Conservation (phyloP, 78 protist genomes). For the Pigoraptor vietnamica region DNA sequence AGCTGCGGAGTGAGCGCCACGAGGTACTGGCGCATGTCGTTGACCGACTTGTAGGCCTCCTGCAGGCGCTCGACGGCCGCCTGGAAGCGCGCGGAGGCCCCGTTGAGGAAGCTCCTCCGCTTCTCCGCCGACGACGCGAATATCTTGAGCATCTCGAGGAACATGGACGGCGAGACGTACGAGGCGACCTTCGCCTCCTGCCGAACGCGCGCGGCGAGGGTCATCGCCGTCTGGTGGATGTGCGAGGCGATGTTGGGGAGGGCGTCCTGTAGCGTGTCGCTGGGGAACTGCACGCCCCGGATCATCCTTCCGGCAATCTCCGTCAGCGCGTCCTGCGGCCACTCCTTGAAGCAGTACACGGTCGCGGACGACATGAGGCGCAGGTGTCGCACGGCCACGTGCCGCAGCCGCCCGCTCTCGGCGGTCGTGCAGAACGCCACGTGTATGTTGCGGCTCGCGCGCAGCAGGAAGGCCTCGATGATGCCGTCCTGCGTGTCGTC, state of each 20-base stretch:
- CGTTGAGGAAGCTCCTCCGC: neutral
- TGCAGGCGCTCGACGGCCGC: conserved; percentile 49
- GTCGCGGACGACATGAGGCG: conserved; percentile 76
- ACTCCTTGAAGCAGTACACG: conserved; percentile 81
- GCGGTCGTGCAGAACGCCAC: conserved; percentile 76
- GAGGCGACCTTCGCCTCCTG: conserved; percentile 35
- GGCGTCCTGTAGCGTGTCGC: neutral
- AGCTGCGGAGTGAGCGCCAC: conserved; percentile 40
- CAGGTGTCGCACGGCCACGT: conserved; percentile 75
- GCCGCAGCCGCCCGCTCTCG: conserved; percentile 59
- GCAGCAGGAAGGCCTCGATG: neutral
- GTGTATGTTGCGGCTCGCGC: conserved; percentile 65
- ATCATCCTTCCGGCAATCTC: conserved; percentile 49
- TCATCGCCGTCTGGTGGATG: conserved; percentile 40
- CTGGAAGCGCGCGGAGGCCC: neutral
- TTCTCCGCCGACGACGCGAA: conserved; percentile 27
- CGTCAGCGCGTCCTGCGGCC: conserved; percentile 85
- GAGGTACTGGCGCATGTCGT: conserved; percentile 30
- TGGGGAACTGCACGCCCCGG: neutral
- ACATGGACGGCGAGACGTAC: conserved; percentile 64
- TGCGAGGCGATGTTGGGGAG: conserved; percentile 14
- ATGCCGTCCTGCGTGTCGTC: neutral
- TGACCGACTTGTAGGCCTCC: conserved; percentile 28
- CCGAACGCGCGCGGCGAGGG: conserved; percentile 17
- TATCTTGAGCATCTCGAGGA: conserved; percentile 53